A percentile compares a stretch with the other conserved stretches of the same genome.
Evolutionary conservation across 1,284 basidiomycete genomes (phyloP).

Genomic region (Naganishia liquefaciens): DNA sequence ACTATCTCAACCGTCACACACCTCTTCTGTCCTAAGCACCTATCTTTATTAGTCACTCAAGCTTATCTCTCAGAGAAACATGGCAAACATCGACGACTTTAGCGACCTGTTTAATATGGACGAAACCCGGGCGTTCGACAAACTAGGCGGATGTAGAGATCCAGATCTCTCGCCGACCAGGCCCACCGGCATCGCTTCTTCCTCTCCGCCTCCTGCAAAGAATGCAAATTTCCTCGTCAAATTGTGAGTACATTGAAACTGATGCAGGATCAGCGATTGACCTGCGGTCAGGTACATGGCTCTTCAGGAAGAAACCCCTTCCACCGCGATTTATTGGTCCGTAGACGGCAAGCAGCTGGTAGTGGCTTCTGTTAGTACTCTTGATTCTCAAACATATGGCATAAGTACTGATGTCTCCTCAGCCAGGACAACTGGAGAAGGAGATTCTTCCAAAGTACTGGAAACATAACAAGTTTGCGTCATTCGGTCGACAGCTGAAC

Average conservation of each 20-base stretch:
- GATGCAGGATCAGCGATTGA: neutral
- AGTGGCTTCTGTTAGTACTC: conserved; percentile 44
- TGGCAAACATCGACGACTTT: conserved; percentile 20
- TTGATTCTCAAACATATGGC: neutral
- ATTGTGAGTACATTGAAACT: conserved; percentile 37
- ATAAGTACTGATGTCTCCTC: neutral
- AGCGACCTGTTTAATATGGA: conserved; percentile 22
- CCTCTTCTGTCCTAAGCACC: conserved; percentile 4
- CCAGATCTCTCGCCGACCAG: conserved; percentile 9
- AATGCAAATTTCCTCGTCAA: conserved; percentile 47
- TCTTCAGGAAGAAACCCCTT: conserved; percentile 42
- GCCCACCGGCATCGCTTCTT: neutral
- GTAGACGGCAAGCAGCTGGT: conserved; percentile 46
- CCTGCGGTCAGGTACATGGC: conserved; percentile 41
- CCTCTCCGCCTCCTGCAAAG: conserved; percentile 16
- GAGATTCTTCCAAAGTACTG: conserved; percentile 46
- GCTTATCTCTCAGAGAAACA: neutral
- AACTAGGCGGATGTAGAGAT: neutral
- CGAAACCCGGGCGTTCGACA: conserved; percentile 13
- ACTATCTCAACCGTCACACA: conserved; percentile 20
- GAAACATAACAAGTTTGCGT: conserved; percentile 50
- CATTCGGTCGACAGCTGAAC: conserved; percentile 46
- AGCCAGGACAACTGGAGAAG: conserved; percentile 40
- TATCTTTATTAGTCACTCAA: no score
- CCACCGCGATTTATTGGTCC: conserved; percentile 49